Evolutionary conservation across 1,284 basidiomycete species (phyloP).

Genomic region (Rhodofomes roseus): DNA sequence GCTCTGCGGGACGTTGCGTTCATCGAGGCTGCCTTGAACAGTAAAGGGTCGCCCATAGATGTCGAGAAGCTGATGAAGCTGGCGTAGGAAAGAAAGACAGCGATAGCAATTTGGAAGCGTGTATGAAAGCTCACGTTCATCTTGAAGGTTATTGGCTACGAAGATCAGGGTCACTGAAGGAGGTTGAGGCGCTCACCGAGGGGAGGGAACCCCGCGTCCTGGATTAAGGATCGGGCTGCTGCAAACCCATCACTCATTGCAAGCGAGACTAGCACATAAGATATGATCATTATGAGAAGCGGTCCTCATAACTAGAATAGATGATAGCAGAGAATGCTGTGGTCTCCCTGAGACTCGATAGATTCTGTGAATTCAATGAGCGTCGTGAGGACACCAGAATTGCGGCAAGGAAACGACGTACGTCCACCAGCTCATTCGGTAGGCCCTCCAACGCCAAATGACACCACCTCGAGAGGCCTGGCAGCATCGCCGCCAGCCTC

Average conservation of each 20-base stretch:
- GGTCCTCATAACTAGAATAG: conserved; percentile 34
- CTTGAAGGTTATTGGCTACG: background rate
- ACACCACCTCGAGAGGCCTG: conserved; percentile 76
- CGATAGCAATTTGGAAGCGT: background rate
- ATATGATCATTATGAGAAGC: conserved; percentile 26
- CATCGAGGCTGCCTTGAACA: conserved; percentile 74
- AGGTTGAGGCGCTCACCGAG: too few species aligned
- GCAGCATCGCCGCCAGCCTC: conserved; percentile 69
- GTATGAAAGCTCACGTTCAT: background rate
- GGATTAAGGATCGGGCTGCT: background rate
- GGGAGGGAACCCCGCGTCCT: too few species aligned
- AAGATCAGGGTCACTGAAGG: too few species aligned
- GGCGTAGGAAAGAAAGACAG: background rate
- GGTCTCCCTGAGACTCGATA: conserved; percentile 30
- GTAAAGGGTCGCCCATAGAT: conserved; percentile 59
- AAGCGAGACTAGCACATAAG: background rate
- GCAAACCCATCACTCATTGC: background rate
- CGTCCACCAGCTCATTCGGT: conserved; percentile 84
- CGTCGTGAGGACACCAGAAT: conserved; percentile 7
- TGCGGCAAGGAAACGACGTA: conserved; percentile 38
- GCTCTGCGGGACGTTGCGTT: conserved; percentile 74
- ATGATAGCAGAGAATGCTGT: conserved; percentile 33
- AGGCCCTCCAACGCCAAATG: conserved; percentile 64
- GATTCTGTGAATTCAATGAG: conserved; percentile 21
- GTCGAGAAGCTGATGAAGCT: conserved; percentile 38